phyloP scores from a whole-genome alignment of 176 grass and related monocot genomes.

The Dendrocalamus sinicus region DNA sequence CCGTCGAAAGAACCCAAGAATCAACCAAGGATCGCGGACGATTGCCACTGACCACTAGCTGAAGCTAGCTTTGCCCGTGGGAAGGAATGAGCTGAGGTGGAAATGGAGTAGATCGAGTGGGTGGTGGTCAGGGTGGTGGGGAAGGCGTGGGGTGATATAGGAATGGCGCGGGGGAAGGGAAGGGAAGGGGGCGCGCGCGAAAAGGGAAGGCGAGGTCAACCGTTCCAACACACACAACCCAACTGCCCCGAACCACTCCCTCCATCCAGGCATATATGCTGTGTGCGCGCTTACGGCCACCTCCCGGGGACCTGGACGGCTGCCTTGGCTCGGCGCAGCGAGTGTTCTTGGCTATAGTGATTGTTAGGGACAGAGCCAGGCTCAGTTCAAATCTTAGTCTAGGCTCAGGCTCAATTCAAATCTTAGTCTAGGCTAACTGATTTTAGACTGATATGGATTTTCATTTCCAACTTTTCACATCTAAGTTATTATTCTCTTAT shows the following conservation, averaged over 20 bases:
- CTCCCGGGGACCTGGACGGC: no score
- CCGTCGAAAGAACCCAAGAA: not conserved
- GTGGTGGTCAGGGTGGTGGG: conserved; percentile 19
- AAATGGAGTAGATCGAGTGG: not conserved
- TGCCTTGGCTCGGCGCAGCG: no score
- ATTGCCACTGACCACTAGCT: not conserved
- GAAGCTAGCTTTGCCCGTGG: not conserved
- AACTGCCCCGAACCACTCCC: conserved; percentile 88
- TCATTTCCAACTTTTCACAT: no score
- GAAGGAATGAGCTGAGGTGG: not conserved
- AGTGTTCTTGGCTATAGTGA: no score
- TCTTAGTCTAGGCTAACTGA: no score
- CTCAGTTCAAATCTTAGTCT: no score
- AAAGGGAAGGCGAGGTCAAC: conserved; percentile 46
- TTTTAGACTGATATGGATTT: no score
- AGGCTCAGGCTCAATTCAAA: no score
- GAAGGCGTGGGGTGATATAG: conserved; percentile 42
- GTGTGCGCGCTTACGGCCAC: conserved; percentile 35
- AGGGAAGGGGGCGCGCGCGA: not conserved
- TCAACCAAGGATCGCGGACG: not conserved
- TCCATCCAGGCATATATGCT: not conserved
- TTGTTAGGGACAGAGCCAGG: no score
- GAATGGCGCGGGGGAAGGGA: not conserved
- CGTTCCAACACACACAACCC: conserved; percentile 63
- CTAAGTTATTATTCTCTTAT: no score